A percentile compares a stretch with the other conserved stretches of the same genome.
phyloP scores from a whole-genome alignment of 257 asterid genomes.

The Eucommia ulmoides region DNA sequence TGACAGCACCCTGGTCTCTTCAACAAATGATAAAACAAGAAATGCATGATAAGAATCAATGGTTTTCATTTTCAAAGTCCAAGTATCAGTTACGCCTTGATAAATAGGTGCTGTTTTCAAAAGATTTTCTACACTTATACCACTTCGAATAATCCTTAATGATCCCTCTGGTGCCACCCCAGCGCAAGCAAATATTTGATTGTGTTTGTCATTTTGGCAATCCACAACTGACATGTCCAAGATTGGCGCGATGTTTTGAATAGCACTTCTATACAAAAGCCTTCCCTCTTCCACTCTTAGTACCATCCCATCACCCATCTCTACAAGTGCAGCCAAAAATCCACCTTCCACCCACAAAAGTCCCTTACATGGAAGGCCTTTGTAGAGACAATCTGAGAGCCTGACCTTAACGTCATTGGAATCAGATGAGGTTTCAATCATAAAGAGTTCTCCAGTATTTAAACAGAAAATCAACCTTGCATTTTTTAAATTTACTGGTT shows the following conservation, averaged over 20 bases:
- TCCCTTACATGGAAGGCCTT: slow-evolving; percentile 59
- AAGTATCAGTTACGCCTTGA: slow-evolving; percentile 87
- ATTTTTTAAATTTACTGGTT: slow-evolving; percentile 38
- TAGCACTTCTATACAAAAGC: slow-evolving; percentile 55
- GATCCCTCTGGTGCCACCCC: slow-evolving; percentile 96
- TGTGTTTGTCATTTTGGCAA: slow-evolving; percentile 66
- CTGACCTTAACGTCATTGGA: slow-evolving; percentile 47
- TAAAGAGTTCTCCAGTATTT: slow-evolving; percentile 79
- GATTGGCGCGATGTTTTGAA: slow-evolving; percentile 87
- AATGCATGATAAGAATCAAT: slow-evolving; percentile 78
- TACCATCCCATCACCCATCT: slow-evolving; percentile 96
- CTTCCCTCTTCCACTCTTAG: slow-evolving; percentile 63
- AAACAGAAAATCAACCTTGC: slow-evolving; percentile 74
- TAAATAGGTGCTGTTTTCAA: slow-evolving; percentile 81
- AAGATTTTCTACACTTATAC: slow-evolving; percentile 84
- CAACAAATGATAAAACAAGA: slow-evolving; percentile 87
- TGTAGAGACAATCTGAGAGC: slow-evolving; percentile 77
- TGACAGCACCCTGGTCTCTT: slow-evolving; percentile 93
- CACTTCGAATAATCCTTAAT: slow-evolving; percentile 76
- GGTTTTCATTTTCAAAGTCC: slow-evolving; percentile 70
- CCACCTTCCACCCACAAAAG: slow-evolving; percentile 84
- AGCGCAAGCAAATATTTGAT: slow-evolving; percentile 97
- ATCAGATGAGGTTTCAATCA: slow-evolving; percentile 59
- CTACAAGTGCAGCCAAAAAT: slow-evolving; percentile 67
- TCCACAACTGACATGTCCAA: slow-evolving; percentile 85